These are phyloP conservation scores for Silene conica DNA, from an alignment of 148 eudicot genomes.

Conservation along the genomic window DNA sequence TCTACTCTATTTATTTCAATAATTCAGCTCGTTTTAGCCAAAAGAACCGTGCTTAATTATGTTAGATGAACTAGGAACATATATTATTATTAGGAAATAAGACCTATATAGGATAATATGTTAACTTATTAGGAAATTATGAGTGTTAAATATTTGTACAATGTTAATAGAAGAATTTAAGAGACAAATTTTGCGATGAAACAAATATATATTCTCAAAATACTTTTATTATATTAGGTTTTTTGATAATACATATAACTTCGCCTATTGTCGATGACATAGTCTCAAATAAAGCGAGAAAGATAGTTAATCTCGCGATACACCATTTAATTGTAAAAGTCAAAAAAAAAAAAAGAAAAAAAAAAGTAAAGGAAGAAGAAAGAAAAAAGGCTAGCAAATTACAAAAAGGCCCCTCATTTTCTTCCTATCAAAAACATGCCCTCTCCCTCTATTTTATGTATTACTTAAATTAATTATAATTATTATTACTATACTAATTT, in stretches of 20 bases:
- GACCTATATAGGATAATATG: too few species aligned
- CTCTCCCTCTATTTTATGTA: not conserved
- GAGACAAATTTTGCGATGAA: too few species aligned
- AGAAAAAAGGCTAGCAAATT: slow-evolving; percentile 14
- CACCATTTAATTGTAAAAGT: slow-evolving; percentile 5
- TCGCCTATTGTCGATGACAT: not conserved
- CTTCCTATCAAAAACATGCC: slow-evolving; percentile 14
- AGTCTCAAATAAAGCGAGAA: not conserved
- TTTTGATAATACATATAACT: not conserved
- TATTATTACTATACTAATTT: not conserved
- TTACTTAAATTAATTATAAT: not conserved
- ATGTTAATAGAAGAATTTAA: too few species aligned
- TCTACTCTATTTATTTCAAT: too few species aligned
- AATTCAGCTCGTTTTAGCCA: too few species aligned
- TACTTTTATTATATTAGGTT: not conserved
- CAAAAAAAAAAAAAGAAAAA: too few species aligned
- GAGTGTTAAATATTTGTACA: too few species aligned
- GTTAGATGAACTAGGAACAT: too few species aligned
- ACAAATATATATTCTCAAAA: too few species aligned
- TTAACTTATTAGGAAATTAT: too few species aligned
- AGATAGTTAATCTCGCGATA: slow-evolving; percentile 10
- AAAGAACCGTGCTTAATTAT: too few species aligned
- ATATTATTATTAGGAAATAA: too few species aligned
- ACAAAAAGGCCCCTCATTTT: slow-evolving; percentile 25
- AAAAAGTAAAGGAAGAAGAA: not conserved